phyloP scores from a whole-genome alignment of 2,329 filamentous ascomycete genomes.

The Capronia americana region DNA sequence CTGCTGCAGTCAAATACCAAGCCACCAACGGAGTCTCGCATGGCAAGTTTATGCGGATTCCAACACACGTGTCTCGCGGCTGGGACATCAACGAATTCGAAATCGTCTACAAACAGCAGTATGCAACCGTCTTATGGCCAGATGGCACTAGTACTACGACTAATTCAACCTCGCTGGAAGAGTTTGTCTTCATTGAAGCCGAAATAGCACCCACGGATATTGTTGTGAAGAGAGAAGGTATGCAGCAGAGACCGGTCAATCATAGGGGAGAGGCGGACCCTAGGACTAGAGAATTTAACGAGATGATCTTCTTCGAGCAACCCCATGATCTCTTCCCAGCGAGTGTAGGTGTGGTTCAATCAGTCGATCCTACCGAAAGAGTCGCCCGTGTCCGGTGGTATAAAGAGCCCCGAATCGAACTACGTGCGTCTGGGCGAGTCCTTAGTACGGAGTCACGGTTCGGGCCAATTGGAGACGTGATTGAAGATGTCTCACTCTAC shows the following conservation, averaged over 20 bases:
- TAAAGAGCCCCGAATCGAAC: conserved; percentile 46
- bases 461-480: conserved; percentile 49
- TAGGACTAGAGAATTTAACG: conserved; percentile 35
- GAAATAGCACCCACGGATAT: conserved; percentile 66
- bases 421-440: conserved; percentile 44
- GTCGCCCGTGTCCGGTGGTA: conserved; percentile 65
- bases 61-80: conserved; percentile 57
- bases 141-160: conserved; percentile 60
- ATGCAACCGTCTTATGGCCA: conserved; percentile 65
- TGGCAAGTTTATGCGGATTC: conserved; percentile 53
- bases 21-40: conserved; percentile 45
- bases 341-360: conserved; percentile 64
- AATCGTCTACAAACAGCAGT: conserved; percentile 56
- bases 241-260: conserved; percentile 32
- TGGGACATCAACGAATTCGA: conserved; percentile 66
- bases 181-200: conserved; percentile 49
- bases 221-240: conserved; percentile 55
- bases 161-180: conserved; percentile 50
- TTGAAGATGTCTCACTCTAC: conserved; percentile 64
- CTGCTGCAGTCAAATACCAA: conserved; percentile 60
- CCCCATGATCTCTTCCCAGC: conserved; percentile 48
- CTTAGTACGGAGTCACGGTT: conserved; percentile 53
- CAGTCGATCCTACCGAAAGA: conserved; percentile 61
- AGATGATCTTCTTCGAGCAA: conserved; percentile 39
- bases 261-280: background rate